Evolutionary conservation across 768 basidiomycete genomes (phyloP).

Genomic region (Lactarius hengduanensis): DNA sequence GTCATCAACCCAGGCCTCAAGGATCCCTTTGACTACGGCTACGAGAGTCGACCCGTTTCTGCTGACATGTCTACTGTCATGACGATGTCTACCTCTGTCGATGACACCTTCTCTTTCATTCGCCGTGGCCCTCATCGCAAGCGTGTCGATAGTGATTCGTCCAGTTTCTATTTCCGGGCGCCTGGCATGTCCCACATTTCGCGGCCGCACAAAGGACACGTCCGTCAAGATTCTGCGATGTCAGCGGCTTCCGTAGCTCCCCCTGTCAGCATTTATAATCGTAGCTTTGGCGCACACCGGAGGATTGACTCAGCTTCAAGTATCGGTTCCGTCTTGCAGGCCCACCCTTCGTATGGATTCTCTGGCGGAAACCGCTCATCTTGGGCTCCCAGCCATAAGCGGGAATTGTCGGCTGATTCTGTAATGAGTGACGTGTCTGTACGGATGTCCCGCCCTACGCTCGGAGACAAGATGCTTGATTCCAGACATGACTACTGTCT

Average conservation of each 20-base stretch:
- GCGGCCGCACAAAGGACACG: slow-evolving; percentile 47
- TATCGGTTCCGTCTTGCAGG: slow-evolving; percentile 54
- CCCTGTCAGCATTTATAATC: slow-evolving; percentile 71
- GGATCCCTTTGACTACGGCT: slow-evolving; percentile 74
- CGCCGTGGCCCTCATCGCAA: slow-evolving; percentile 40
- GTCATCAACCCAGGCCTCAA: slow-evolving; percentile 58
- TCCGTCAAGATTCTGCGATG: slow-evolving; percentile 53
- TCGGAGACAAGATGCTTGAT: slow-evolving; percentile 89
- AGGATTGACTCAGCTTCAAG: slow-evolving; percentile 61
- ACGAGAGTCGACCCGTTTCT: slow-evolving; percentile 54
- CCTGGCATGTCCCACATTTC: slow-evolving; percentile 32
- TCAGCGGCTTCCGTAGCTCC: slow-evolving; percentile 60
- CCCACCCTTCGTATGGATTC: slow-evolving; percentile 51
- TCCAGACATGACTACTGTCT: slow-evolving; percentile 50
- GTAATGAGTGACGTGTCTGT: slow-evolving; percentile 61
- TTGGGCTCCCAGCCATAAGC: slow-evolving; percentile 55
- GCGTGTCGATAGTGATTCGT: slow-evolving; percentile 72
- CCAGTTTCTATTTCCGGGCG: slow-evolving; percentile 71
- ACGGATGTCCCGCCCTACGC: slow-evolving; percentile 63
- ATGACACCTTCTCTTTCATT: slow-evolving; percentile 74
- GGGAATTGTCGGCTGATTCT: slow-evolving; percentile 63
- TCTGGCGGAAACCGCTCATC: slow-evolving; percentile 54
- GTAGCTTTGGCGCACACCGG: slow-evolving; percentile 50
- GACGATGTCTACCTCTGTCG: slow-evolving; percentile 43
- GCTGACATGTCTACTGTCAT: slow-evolving; percentile 59